Conservation (phyloP, 495 filamentous ascomycete genomes). For the Penicillium paradoxum region DNA sequence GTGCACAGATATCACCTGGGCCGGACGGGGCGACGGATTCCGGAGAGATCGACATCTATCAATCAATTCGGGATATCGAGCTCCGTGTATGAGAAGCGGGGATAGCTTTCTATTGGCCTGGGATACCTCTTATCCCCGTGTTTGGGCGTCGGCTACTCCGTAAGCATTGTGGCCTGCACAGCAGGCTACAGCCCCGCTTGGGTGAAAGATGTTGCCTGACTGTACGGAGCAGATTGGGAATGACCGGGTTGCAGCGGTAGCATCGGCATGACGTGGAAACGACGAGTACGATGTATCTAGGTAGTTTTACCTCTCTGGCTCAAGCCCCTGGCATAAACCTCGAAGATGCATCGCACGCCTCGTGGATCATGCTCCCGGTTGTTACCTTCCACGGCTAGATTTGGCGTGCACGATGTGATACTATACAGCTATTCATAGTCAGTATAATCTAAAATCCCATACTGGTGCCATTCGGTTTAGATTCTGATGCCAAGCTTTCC, state of each 20-base stretch:
- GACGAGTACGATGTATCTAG: no score
- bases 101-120: background rate
- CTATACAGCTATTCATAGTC: no score
- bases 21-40: constrained; percentile 8
- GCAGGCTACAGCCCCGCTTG: background rate
- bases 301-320: no score
- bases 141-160: background rate
- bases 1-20: background rate
- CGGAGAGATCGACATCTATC: constrained; percentile 4
- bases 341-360: no score
- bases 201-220: background rate
- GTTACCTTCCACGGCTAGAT: no score
- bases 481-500: constrained; percentile 1
- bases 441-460: no score
- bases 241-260: background rate
- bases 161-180: background rate
- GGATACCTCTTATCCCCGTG: background rate
- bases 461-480: no score
- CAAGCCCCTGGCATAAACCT: no score
- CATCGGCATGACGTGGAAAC: no score
- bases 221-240: background rate
- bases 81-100: background rate
- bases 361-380: no score
- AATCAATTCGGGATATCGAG: background rate
- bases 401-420: no score